A percentile compares a stretch with the other conserved stretches of the same genome.
These are phyloP conservation scores for Yamadazyma phyllophila DNA, from an alignment of 805 yeast genomes.

Conservation along the genomic window DNA sequence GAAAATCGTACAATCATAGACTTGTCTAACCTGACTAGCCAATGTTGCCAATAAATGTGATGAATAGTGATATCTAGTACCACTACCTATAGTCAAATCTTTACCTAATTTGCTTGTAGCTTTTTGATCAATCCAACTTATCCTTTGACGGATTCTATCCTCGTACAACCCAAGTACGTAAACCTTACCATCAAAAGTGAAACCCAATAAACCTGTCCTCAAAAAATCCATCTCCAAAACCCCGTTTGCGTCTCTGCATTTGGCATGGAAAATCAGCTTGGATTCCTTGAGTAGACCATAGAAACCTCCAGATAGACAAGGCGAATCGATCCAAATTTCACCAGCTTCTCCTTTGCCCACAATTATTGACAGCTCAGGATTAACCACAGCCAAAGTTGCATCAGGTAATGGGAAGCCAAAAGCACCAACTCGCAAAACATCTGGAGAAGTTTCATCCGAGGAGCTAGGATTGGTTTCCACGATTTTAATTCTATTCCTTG, in stretches of 20 bases:
- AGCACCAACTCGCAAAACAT: slow-evolving; percentile 69
- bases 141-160: slow-evolving; percentile 80
- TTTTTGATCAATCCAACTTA: slow-evolving; percentile 61
- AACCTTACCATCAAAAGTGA: slow-evolving; percentile 80
- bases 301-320: slow-evolving; percentile 85
- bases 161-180: slow-evolving; percentile 88
- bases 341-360: slow-evolving; percentile 82
- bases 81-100: slow-evolving; percentile 35
- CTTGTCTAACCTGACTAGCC: slow-evolving; percentile 74
- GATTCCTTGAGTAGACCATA: slow-evolving; percentile 71
- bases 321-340: slow-evolving; percentile 97
- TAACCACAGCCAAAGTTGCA: slow-evolving; percentile 88
- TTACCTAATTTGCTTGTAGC: slow-evolving; percentile 26
- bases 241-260: slow-evolving; percentile 71
- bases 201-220: slow-evolving; percentile 89
- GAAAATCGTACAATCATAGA: slow-evolving; percentile 89
- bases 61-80: slow-evolving; percentile 71
- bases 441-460: slow-evolving; percentile 40
- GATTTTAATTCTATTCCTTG: slow-evolving; percentile 69
- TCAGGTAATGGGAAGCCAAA: slow-evolving; percentile 95
- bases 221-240: slow-evolving; percentile 72
- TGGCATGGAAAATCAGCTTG: slow-evolving; percentile 74
- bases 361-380: slow-evolving; percentile 82
- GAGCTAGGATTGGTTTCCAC: slow-evolving; percentile 57
- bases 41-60: slow-evolving; percentile 84